Evolutionary conservation across 2,329 filamentous ascomycete genomes (phyloP), one percentile per base, ranked within the genome.

Genomic region (Epichloe gansuensis): DNA sequence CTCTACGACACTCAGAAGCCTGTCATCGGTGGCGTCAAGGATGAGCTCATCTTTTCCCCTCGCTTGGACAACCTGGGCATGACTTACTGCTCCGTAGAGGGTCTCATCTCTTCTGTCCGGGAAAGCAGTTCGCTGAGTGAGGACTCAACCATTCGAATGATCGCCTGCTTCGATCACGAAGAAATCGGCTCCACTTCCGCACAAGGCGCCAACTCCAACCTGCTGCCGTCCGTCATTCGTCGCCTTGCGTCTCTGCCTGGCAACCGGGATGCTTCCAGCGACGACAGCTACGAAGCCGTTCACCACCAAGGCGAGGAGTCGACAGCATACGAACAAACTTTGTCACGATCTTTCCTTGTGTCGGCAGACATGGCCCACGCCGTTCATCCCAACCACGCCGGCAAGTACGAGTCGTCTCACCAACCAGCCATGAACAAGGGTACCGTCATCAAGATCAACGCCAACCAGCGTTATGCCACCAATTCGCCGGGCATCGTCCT

Each of bases 351-450:
- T 2, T 96, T 98, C 77, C 81, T 98, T 54, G 77, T 98, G 56
- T 95, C 89, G 5, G 93, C 93, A 50, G 93, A 98, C 66, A 97
- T 98, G 93, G 90, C 93, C 1, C 93, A 98, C 72, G 86, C 86
- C 5, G 84, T 98, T 13, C 89, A 98, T 68, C 93, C 93, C 53
- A 98, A 98, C 73, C 98, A 96, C 67, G 77, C 83, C 4, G 81
- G 73, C 60, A 97, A 97, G 70, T 95, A 97, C 70, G 93, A 98
- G 72, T 70, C 81, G 38, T 86, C 88, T 60, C 93, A 98, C 71
- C 81, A 87, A 58, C 93, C 93, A 5, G 84, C 90, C 69, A 94
- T 98, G 79, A 98, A 98, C 77, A 87, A 89, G 68, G 93, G 93
- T 49, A 88, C 88, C 4, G 91, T 97, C 45, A 89, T 98, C 74